These are phyloP conservation scores for Usnea hakonensis DNA, from an alignment of 495 filamentous ascomycete species.

Conservation along the genomic window DNA sequence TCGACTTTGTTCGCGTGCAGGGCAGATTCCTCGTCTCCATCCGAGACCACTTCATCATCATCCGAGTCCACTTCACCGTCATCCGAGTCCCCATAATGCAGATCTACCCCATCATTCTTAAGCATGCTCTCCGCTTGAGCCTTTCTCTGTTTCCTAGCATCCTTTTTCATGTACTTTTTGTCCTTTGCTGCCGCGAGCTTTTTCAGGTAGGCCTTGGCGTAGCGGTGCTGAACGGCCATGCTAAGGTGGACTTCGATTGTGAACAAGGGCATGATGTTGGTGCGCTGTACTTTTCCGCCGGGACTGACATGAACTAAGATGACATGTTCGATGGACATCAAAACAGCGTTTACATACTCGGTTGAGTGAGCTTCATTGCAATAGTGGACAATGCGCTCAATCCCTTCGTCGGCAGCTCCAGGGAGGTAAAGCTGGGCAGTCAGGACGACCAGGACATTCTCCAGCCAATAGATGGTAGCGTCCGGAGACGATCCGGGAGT, in stretches of 20 bases:
- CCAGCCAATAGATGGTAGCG: constrained; percentile 14
- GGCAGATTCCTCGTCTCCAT: background rate
- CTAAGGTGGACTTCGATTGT: constrained; percentile 5
- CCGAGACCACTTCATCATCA: background rate
- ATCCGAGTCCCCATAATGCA: background rate
- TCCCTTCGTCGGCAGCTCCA: background rate
- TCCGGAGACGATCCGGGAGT: constrained; percentile 10
- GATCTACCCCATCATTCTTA: background rate
- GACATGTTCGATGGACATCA: constrained; percentile 14
- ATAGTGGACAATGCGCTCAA: background rate
- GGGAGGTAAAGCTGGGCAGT: constrained; percentile 5
- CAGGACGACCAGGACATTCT: constrained; percentile 14
- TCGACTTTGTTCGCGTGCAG: background rate
- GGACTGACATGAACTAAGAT: constrained; percentile 3
- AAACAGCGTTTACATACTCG: constrained; percentile 4
- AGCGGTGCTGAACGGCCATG: background rate
- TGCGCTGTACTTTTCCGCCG: background rate
- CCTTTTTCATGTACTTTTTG: background rate
- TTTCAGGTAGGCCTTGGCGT: background rate
- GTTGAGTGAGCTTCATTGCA: background rate
- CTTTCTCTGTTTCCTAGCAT: background rate
- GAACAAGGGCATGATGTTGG: constrained; percentile 8
- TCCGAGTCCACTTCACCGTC: background rate
- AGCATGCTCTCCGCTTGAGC: background rate
- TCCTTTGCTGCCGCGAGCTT: background rate